Conservation (phyloP, 2,329 filamentous ascomycete genomes). For the Ophiocordyceps australis region DNA sequence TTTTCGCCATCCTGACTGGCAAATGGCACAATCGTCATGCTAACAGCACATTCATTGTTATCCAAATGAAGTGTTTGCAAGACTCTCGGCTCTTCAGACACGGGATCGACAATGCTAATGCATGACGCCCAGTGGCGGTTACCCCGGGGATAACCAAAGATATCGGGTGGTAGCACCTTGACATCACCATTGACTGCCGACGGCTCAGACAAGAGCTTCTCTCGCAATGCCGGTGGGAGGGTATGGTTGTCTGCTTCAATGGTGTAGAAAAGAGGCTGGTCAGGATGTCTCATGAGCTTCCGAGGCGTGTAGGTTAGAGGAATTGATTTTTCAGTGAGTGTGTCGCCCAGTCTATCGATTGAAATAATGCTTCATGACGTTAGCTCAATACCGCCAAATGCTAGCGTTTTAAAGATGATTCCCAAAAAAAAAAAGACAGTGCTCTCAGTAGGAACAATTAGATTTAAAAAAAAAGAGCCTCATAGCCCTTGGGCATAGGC, state of each 20-base stretch:
- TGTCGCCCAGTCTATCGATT: conserved; percentile 71
- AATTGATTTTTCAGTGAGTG: conserved; percentile 72
- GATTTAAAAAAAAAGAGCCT: conserved; percentile 39
- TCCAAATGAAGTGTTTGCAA: conserved; percentile 65
- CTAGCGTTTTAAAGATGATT: neutral
- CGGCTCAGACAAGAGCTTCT: conserved; percentile 57
- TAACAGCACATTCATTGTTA: conserved; percentile 84
- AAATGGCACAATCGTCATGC: conserved; percentile 69
- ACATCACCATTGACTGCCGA: conserved; percentile 53
- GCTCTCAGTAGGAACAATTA: conserved; percentile 97
- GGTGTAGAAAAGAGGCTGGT: conserved; percentile 79
- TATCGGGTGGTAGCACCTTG: conserved; percentile 52
- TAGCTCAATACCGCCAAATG: neutral
- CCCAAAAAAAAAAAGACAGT: conserved; percentile 5
- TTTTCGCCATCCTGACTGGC: conserved; percentile 74
- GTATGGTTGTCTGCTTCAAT: conserved; percentile 90
- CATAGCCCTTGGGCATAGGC: conserved; percentile 36
- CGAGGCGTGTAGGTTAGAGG: conserved; percentile 81
- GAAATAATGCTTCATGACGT: conserved; percentile 55
- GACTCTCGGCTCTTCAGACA: conserved; percentile 49
- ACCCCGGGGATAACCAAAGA: conserved; percentile 78
- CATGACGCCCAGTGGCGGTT: conserved; percentile 88
- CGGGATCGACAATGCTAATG: conserved; percentile 77
- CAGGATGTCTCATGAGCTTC: conserved; percentile 72
- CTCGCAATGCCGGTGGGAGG: conserved; percentile 58